Base-by-base conservation (phyloP, 352 stramenopile genomes). In the Pythium sukuiense region DNA sequence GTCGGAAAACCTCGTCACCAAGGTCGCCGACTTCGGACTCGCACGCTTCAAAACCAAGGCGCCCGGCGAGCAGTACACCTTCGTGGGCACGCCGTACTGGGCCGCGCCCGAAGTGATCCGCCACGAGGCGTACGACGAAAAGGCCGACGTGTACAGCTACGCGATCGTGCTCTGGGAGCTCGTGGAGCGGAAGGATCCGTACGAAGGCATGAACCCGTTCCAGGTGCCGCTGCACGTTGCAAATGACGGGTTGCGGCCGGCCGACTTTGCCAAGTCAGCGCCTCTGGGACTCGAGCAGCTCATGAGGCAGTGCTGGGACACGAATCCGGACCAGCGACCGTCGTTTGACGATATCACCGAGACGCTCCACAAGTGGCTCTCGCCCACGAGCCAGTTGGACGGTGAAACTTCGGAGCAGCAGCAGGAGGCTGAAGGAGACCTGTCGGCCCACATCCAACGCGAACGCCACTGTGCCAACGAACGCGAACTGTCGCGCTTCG, bases 1-100 rank as follows among this genome's bases (percentile, higher is more conserved):
- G 0, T 91, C 82, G 8, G 82, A 93, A 39, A 88, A 93, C 50
- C 66, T 93, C 2, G 81, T 91, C 2, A 76, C 87, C 58, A 93
- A 93, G 67, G 82, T 91, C 18, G 73, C 82, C 2, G 85, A 93
- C 56, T 93, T 91, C 71, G 85, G 85, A 9, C 81, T 93, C 43
- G 68, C 82, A 2, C 79, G 85, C 0, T 93, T 88, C 60, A 73
- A 74, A 52, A 64, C 65, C 50, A 75, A 45, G 76, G 79, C 29
- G 71, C 77, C 20, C 41, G 30, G 35, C 33, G 55, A 70, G 37
- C 55, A 61, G 43, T 88, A 89, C 61, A 91, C 85, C 18, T 93
- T 89, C 65, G 85, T 93, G 0, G 85, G 85, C 14, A 93, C 85
- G 11, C 85, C 85, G 6, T 91, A 87, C 71, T 93, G 85, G 85